Percentiles rank a stretch among this genome's conserved stretches.
phyloP scores from a whole-genome alignment of 768 basidiomycete species.

The Exsudoporus frostii region DNA sequence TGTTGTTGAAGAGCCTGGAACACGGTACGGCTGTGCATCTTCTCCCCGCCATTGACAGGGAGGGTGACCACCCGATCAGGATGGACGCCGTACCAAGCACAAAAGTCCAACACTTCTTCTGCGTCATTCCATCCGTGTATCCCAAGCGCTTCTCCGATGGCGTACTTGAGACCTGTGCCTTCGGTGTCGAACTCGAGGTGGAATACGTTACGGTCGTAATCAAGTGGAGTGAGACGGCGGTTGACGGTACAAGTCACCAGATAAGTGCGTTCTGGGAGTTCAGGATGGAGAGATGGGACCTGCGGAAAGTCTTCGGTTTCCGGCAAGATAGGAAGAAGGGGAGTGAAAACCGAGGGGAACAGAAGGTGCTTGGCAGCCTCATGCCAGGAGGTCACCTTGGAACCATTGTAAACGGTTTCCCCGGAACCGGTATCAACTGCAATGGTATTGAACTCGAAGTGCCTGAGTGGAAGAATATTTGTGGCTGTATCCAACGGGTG shows the following conservation, averaged over 20 bases:
- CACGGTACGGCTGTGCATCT: slow-evolving; percentile 88
- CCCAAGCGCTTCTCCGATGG: slow-evolving; percentile 94
- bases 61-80: slow-evolving; percentile 78
- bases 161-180: slow-evolving; percentile 92
- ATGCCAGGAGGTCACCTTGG: slow-evolving; percentile 70
- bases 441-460: slow-evolving; percentile 73
- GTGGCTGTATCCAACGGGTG: slow-evolving; percentile 20
- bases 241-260: slow-evolving; percentile 94
- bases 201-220: slow-evolving; percentile 98
- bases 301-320: slow-evolving; percentile 47
- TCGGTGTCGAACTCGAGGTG: slow-evolving; percentile 94
- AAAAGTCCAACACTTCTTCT: slow-evolving; percentile 84
- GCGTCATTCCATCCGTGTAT: slow-evolving; percentile 98
- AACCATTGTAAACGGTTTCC: slow-evolving; percentile 57
- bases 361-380: slow-evolving; percentile 85
- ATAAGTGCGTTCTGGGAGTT: slow-evolving; percentile 84
- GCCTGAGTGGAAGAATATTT: slow-evolving; percentile 40
- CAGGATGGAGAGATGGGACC: slow-evolving; percentile 77
- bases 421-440: slow-evolving; percentile 59
- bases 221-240: slow-evolving; percentile 87
- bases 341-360: slow-evolving; percentile 78
- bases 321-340: slow-evolving; percentile 36
- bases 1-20: slow-evolving; percentile 96
- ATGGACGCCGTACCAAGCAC: slow-evolving; percentile 87
- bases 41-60: slow-evolving; percentile 61